A percentile compares a stretch with the other conserved stretches of the same genome.
phyloP scores from a whole-genome alignment of 495 filamentous ascomycete genomes.

The Aspergillus bridgeri region DNA sequence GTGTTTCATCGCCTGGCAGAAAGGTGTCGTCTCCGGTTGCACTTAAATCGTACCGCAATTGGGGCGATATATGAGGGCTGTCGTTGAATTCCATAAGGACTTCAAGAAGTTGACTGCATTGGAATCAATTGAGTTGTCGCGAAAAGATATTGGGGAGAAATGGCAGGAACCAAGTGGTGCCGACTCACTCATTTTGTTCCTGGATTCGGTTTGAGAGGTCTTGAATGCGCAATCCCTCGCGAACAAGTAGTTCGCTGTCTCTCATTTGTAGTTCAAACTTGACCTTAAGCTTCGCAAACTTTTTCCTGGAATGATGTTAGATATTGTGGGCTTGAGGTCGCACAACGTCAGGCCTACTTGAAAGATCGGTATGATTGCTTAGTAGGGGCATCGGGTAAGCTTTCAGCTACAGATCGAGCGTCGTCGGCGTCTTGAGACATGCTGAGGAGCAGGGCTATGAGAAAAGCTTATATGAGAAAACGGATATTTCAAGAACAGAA shows the following conservation, averaged over 20 bases:
- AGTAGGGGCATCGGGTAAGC: slow-evolving; percentile 34
- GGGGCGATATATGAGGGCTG: slow-evolving; percentile 66
- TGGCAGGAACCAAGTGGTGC: not conserved
- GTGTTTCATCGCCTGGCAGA: slow-evolving; percentile 36
- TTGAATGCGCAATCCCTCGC: slow-evolving; percentile 71
- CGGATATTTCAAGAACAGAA: too few relatives aligned
- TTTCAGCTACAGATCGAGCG: slow-evolving; percentile 23
- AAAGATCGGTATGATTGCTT: slow-evolving; percentile 43
- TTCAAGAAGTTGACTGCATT: slow-evolving; percentile 68
- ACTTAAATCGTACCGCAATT: slow-evolving; percentile 63
- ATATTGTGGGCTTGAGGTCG: not conserved
- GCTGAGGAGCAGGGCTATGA: slow-evolving; percentile 2
- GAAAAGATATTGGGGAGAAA: not conserved
- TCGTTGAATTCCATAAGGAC: slow-evolving; percentile 84
- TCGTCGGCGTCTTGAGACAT: slow-evolving; percentile 36
- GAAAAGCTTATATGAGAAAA: not conserved
- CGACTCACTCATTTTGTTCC: slow-evolving; percentile 76
- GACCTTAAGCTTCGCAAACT: slow-evolving; percentile 89
- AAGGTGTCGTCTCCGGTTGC: slow-evolving; percentile 41
- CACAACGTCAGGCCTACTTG: slow-evolving; percentile 29
- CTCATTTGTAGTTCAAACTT: slow-evolving; percentile 80
- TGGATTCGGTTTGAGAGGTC: slow-evolving; percentile 73
- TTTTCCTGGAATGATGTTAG: slow-evolving; percentile 64
- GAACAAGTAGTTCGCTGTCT: slow-evolving; percentile 72
- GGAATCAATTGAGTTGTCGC: slow-evolving; percentile 16